These are phyloP conservation scores for Termitomyces sp. DNA, from an alignment of 768 basidiomycete species.

Conservation along the genomic window DNA sequence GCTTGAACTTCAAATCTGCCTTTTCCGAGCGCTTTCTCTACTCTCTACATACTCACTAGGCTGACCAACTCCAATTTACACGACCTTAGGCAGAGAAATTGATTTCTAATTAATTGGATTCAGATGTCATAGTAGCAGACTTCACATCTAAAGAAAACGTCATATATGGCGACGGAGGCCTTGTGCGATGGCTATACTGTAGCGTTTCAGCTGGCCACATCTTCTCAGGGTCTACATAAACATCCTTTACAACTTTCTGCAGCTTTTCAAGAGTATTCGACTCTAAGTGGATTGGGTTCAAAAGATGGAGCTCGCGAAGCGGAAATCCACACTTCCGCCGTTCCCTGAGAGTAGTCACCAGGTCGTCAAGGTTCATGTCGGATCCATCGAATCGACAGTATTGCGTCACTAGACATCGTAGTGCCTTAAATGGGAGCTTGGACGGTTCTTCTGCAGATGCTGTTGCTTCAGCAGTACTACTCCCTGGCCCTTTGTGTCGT, in stretches of 20 bases:
- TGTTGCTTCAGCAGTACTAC: neutral
- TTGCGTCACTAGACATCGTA: neutral
- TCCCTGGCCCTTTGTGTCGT: neutral
- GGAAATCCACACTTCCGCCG: neutral
- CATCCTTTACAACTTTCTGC: neutral
- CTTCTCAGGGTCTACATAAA: conserved; percentile 3
- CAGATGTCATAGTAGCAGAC: neutral
- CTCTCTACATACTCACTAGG: too few species aligned
- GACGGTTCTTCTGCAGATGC: neutral
- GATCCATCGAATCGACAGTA: neutral
- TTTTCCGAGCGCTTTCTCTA: too few species aligned
- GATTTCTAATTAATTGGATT: neutral
- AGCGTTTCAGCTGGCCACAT: neutral
- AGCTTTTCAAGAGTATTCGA: neutral
- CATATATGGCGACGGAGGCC: neutral
- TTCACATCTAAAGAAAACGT: neutral
- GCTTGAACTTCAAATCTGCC: too few species aligned
- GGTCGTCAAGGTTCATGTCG: neutral
- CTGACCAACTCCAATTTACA: neutral
- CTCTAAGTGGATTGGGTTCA: neutral
- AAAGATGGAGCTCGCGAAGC: neutral
- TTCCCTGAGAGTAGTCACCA: neutral
- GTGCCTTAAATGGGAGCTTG: neutral
- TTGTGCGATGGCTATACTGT: neutral
- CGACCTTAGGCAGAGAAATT: neutral